Conservation (phyloP, 805 yeast species). For the Starmerella floris region DNA sequence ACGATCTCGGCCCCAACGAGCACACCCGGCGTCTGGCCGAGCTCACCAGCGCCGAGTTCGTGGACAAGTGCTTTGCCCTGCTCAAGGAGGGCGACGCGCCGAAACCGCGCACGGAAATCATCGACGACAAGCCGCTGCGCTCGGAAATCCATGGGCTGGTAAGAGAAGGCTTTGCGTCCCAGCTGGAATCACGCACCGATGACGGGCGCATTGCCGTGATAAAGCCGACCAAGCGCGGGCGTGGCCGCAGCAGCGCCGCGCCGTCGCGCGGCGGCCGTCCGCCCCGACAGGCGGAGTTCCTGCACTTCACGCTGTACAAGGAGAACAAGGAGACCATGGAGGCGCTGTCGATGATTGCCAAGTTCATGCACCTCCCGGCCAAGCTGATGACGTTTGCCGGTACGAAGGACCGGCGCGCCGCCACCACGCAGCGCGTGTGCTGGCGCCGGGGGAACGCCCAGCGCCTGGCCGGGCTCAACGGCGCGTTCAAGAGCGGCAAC, state of each 20-base stretch:
- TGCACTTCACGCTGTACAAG: slow-evolving; percentile 73
- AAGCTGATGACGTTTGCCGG: slow-evolving; percentile 74
- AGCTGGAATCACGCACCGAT: slow-evolving; percentile 61
- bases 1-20: slow-evolving; percentile 23
- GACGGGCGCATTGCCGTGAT: slow-evolving; percentile 26
- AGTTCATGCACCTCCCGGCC: slow-evolving; percentile 60
- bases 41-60: slow-evolving; percentile 47
- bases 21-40: slow-evolving; percentile 37
- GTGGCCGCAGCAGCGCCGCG: background rate
- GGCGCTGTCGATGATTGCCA: slow-evolving; percentile 61
- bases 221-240: slow-evolving; percentile 2
- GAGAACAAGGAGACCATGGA: slow-evolving; percentile 98
- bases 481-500: slow-evolving; percentile 47
- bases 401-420: slow-evolving; percentile 92
- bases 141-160: slow-evolving; percentile 66
- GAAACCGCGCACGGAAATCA: slow-evolving; percentile 27
- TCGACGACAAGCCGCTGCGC: slow-evolving; percentile 59
- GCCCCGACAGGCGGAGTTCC: slow-evolving; percentile 37
- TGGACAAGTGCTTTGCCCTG: slow-evolving; percentile 42
- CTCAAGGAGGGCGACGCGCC: slow-evolving; percentile 45
- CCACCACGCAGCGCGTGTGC: slow-evolving; percentile 72
- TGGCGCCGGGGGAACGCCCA: slow-evolving; percentile 47
- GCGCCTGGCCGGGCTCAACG: slow-evolving; percentile 64
- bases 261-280: slow-evolving; percentile 1
- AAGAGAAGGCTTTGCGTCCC: slow-evolving; percentile 58